Base-by-base conservation (phyloP, 305 asterid species). In the Solanum aculeatissimum region DNA sequence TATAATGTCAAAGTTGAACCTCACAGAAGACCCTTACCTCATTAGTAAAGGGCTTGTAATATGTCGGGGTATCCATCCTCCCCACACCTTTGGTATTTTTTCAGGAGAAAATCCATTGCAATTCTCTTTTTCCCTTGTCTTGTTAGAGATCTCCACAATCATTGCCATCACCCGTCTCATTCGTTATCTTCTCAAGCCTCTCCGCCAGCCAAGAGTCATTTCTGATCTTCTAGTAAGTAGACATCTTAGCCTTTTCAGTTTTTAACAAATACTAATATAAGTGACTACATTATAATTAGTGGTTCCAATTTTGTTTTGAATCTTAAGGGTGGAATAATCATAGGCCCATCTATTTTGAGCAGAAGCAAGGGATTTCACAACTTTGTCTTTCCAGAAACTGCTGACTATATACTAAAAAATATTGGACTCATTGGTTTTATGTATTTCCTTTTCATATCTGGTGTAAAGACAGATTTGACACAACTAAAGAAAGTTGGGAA, bases 371-470 rank as follows among this genome's bases (percentile, higher is more conserved):
- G 49, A 25, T 92, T 94, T 29, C 89, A 66, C 0, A 42, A 69
- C 3, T 87, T 87, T 47, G 11, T 95, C 85, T 94, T 92, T 88
- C 92, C 98, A 0, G 94, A 91, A 10, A 89, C 85, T 19, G 91
- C 92, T 1, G 79, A 63, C 2, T 92, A 81, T 85, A 89, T 91
- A 81, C 42, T 91, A 11, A 86, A 89, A 86, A 94, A 94, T 72
- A 12, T 95, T 15, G 98, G 92, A 58, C 23, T 92, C 2, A 5
- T 94, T 2, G 98, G 98, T 1, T 93, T 93, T 86, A 89, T 93
- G 93, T 95, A 90, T 84, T 94, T 91, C 87, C 94, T 95, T 4
- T 95, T 94, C 81, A 19, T 95, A 25, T 87, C 90, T 38, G 98
- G 97, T 11, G 93, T 95, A 55, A 93, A 91, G 70, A 90, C 91